Base-by-base conservation (phyloP, 1,139 yeast species). In the Meyerozyma smithsonii region DNA sequence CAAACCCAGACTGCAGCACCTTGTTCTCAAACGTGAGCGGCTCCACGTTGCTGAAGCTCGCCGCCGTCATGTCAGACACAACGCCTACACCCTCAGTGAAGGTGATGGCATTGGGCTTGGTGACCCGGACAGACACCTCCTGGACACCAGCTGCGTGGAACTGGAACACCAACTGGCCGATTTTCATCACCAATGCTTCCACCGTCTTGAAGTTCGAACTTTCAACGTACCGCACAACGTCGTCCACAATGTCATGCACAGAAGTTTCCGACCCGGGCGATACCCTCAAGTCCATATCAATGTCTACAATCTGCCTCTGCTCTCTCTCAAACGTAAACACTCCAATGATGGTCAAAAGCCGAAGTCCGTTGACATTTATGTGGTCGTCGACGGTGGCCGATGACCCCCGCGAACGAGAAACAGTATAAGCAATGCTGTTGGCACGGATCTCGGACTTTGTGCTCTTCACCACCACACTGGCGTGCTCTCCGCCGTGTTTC, bases 1-100 rank as follows among this genome's bases (percentile, higher is more conserved):
- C 46, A 36, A 51, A 52, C 15, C 32, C 18, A 7, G 38, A 25
- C 5, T 28, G 35, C 3, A 21, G 36, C 2, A 52, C 24, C 3
- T 48, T 49, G 4, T 30, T 18, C 4, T 17, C 16, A 19, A 15
- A 17, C 10, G 11, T 18, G 10, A 65, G 51, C 8, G 65, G 62
- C 8, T 54, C 55, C 15, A 50, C 44, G 5, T 48, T 62, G 24
- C 46, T 45, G 36, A 73, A 64, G 6, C 66, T 70, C 4, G 54
- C 56, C 2, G 62, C 55, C 0, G 68, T 61, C 59, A 90, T 72
- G 1, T 66, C 65, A 14, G 85, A 77, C 42, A 81, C 75, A 2
- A 92, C 96, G 8, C 97, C 97, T 11, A 95, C 97, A 14, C 94
- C 95, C 36, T 83, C 82, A 0, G 97, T 88, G 55, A 74, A 82